These are phyloP conservation scores for Scedosporium aurantiacum DNA, from an alignment of 2,329 filamentous ascomycete genomes.

Conservation along the genomic window DNA sequence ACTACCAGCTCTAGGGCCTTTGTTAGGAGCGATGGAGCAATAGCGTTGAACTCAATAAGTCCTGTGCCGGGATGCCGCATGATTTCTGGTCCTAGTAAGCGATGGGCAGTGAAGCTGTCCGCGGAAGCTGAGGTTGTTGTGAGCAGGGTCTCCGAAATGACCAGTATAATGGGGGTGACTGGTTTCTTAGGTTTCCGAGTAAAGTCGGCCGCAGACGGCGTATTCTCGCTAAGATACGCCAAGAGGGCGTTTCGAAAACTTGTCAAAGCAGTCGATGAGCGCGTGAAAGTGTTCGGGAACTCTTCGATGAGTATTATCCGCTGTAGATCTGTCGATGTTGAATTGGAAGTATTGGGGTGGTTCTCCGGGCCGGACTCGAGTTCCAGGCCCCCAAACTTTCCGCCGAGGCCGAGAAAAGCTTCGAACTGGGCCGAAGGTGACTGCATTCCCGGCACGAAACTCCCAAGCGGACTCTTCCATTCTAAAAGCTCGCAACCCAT, in stretches of 20 bases:
- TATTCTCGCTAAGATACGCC: slow-evolving; percentile 61
- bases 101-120: slow-evolving; percentile 87
- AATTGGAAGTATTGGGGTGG: background rate
- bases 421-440: slow-evolving; percentile 77
- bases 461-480: slow-evolving; percentile 74
- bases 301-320: slow-evolving; percentile 69
- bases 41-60: slow-evolving; percentile 83
- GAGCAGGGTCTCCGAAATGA: slow-evolving; percentile 83
- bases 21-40: slow-evolving; percentile 74
- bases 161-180: slow-evolving; percentile 67
- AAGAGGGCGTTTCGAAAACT: slow-evolving; percentile 67
- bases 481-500: slow-evolving; percentile 70
- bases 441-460: slow-evolving; percentile 47
- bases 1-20: slow-evolving; percentile 78
- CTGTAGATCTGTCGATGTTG: slow-evolving; percentile 4
- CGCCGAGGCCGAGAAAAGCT: slow-evolving; percentile 75
- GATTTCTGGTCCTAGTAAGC: slow-evolving; percentile 78
- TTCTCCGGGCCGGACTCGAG: slow-evolving; percentile 10
- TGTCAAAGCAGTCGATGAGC: slow-evolving; percentile 50
- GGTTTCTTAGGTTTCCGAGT: slow-evolving; percentile 31
- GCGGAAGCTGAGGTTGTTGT: slow-evolving; percentile 75
- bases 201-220: slow-evolving; percentile 41
- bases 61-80: slow-evolving; percentile 67
- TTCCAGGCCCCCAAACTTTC: slow-evolving; percentile 66
- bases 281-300: slow-evolving; percentile 65